Conservation (phyloP, 768 basidiomycete genomes). For the Leccinum variicolor region DNA sequence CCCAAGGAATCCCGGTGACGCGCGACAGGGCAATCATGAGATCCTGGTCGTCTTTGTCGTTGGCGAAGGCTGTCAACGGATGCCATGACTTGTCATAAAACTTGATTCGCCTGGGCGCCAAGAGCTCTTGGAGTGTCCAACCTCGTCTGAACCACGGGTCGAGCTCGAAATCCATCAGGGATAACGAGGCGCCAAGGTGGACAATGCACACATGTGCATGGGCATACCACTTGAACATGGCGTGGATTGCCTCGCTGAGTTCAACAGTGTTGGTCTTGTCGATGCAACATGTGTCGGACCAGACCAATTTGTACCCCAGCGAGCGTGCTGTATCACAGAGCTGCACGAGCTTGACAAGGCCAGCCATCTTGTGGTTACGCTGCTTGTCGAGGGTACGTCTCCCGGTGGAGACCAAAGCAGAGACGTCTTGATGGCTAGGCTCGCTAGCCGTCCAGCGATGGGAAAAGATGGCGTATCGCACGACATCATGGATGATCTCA, state of each 20-base stretch:
- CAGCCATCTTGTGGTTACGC: not conserved
- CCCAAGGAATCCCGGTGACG: conserved; percentile 19
- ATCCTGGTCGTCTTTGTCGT: conserved; percentile 13
- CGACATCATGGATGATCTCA: conserved; percentile 16
- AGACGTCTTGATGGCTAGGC: conserved; percentile 21
- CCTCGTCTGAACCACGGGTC: conserved; percentile 29
- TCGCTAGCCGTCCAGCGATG: conserved; percentile 24
- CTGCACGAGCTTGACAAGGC: conserved; percentile 16
- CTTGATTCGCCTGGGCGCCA: conserved; percentile 26
- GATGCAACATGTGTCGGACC: conserved; percentile 33
- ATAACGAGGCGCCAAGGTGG: conserved; percentile 18
- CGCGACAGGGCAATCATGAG: conserved; percentile 10
- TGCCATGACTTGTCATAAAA: conserved; percentile 24
- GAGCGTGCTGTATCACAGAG: conserved; percentile 21
- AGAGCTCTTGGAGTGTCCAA: conserved; percentile 26
- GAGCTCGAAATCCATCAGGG: conserved; percentile 7
- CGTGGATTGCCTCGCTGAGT: conserved; percentile 29
- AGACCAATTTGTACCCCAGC: conserved; percentile 20
- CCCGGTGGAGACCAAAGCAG: not conserved
- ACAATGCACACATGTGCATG: conserved; percentile 28
- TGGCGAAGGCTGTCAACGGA: conserved; percentile 9
- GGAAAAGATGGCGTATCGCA: conserved; percentile 24
- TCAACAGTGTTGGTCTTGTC: conserved; percentile 23
- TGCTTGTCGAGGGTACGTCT: not conserved
- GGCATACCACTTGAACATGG: conserved; percentile 34